These are phyloP conservation scores for Epichloe sylvatica DNA, from an alignment of 2,329 filamentous ascomycete species.

Conservation along the genomic window DNA sequence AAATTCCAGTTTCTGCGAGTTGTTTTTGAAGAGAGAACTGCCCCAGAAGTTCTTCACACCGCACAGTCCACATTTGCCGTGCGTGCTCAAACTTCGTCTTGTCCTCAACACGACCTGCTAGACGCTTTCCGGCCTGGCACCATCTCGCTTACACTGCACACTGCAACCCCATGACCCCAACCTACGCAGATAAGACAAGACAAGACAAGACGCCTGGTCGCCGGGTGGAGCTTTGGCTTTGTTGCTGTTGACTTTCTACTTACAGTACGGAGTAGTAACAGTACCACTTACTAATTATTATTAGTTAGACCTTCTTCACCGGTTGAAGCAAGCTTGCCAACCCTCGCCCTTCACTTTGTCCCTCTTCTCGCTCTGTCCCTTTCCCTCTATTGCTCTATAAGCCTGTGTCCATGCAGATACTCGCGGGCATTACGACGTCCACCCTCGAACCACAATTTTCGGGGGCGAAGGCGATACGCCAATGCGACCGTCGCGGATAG, in stretches of 20 bases:
- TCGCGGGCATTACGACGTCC: not conserved
- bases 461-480: conserved; percentile 7
- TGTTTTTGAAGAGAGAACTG: not conserved
- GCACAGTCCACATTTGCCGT: not conserved
- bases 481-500: conserved; percentile 8
- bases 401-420: not conserved
- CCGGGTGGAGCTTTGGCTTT: not conserved
- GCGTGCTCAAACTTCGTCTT: not conserved
- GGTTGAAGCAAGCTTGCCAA: not conserved
- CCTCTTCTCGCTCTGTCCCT: not conserved
- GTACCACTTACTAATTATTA: not conserved
- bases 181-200: too few species aligned
- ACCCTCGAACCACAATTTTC: not conserved
- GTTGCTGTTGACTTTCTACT: not conserved
- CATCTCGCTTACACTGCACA: too few species aligned
- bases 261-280: too few species aligned
- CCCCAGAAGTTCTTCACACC: not conserved
- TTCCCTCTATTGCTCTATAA: not conserved
- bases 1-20: not conserved
- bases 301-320: not conserved
- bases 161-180: too few species aligned
- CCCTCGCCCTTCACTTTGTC: not conserved
- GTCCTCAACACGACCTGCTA: not conserved
- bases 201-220: too few species aligned
- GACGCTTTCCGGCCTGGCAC: not conserved